A percentile compares a stretch with the other conserved stretches of the same genome.
phyloP scores from a whole-genome alignment of 2,329 filamentous ascomycete genomes.

The Diaporthe sp. region DNA sequence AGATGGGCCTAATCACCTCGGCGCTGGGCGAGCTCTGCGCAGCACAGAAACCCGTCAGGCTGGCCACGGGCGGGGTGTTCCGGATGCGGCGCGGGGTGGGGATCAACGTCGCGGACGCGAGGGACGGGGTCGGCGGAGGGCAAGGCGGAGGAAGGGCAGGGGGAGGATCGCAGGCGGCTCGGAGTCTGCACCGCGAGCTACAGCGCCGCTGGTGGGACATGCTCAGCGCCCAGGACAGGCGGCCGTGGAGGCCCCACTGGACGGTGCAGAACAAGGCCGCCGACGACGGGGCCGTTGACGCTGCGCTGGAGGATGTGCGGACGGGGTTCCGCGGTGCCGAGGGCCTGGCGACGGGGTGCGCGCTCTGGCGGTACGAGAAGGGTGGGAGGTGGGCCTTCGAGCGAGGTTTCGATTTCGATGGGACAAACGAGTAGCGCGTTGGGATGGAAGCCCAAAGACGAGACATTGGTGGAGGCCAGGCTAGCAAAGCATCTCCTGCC shows the following conservation, averaged over 20 bases:
- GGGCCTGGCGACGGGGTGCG: conserved; percentile 16
- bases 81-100: conserved; percentile 26
- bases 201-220: conserved; percentile 11
- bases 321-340: conserved; percentile 11
- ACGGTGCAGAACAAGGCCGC: conserved; percentile 36
- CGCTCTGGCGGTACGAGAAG: conserved; percentile 34
- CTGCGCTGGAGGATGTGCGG: conserved; percentile 13
- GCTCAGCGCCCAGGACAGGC: conserved; percentile 33
- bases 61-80: conserved; percentile 12
- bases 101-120: neutral
- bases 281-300: conserved; percentile 18
- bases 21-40: conserved; percentile 8
- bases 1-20: neutral
- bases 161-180: neutral
- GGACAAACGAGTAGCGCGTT: neutral
- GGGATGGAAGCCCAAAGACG: neutral
- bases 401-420: conserved; percentile 22
- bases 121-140: neutral
- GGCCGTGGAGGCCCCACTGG: conserved; percentile 29
- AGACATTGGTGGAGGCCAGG: neutral
- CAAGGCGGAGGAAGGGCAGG: neutral
- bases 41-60: neutral
- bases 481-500: neutral
- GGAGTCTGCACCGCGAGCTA: neutral
- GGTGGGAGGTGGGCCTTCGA: conserved; percentile 30